Evolutionary conservation across 2,329 filamentous ascomycete species (phyloP).

Genomic region (Colletotrichum endophyticum): DNA sequence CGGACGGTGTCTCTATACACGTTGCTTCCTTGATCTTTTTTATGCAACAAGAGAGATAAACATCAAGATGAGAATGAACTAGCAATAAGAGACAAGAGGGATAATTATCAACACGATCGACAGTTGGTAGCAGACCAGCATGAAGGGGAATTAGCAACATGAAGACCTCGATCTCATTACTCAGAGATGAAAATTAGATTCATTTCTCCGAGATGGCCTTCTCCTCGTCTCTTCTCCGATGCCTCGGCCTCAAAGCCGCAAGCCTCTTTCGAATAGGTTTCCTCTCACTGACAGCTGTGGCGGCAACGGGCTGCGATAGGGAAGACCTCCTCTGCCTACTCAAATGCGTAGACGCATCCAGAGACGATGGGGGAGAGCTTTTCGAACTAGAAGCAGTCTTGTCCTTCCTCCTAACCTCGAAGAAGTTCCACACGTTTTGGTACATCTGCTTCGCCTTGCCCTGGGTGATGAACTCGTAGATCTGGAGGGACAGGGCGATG

Average conservation of each 20-base stretch:
- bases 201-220: neutral
- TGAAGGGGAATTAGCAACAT: no score
- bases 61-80: no score
- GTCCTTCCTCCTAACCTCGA: neutral
- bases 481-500: conserved; percentile 13
- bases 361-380: neutral
- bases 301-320: neutral
- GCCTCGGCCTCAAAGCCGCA: neutral
- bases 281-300: neutral
- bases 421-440: neutral
- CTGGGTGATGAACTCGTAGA: conserved; percentile 16
- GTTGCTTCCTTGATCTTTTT: no score
- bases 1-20: no score
- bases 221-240: neutral
- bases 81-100: no score
- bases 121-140: no score
- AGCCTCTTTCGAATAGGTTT: neutral
- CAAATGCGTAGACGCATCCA: conserved; percentile 6
- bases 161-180: no score
- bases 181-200: neutral
- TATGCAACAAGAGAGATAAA: no score
- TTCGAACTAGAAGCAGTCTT: neutral
- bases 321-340: conserved; percentile 2
- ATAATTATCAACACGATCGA: no score
- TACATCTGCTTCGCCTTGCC: neutral